A percentile compares a stretch with the other conserved stretches of the same genome.
Evolutionary conservation across 1,284 basidiomycete species (phyloP).

Genomic region (Leccinum fuscescens): DNA sequence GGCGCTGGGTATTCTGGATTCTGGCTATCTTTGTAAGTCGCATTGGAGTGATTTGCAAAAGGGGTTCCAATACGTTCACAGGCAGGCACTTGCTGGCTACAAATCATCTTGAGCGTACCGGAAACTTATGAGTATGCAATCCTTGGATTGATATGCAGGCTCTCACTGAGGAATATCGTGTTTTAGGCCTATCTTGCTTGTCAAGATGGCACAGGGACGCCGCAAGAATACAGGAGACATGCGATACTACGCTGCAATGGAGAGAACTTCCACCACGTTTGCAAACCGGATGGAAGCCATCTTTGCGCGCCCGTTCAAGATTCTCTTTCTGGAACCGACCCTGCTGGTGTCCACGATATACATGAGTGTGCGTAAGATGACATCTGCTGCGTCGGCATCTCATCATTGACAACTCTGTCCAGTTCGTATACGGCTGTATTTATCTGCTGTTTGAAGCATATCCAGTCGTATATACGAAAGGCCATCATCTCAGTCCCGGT

Average conservation of each 20-base stretch:
- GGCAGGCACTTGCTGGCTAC: slow-evolving; percentile 44
- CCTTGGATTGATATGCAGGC: neutral
- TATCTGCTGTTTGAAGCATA: slow-evolving; percentile 63
- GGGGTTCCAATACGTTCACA: slow-evolving; percentile 16
- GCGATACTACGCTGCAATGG: slow-evolving; percentile 56
- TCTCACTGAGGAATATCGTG: neutral
- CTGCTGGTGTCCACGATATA: slow-evolving; percentile 69
- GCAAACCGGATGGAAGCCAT: slow-evolving; percentile 46
- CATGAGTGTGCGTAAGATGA: slow-evolving; percentile 48
- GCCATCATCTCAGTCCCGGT: slow-evolving; percentile 51
- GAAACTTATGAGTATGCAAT: slow-evolving; percentile 62
- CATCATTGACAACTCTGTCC: slow-evolving; percentile 20
- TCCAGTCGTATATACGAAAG: slow-evolving; percentile 53
- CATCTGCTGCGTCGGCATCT: slow-evolving; percentile 16
- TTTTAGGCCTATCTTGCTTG: slow-evolving; percentile 54
- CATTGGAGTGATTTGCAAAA: neutral
- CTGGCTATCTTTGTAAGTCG: slow-evolving; percentile 57
- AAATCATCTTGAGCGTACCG: slow-evolving; percentile 67
- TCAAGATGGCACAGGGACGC: slow-evolving; percentile 40
- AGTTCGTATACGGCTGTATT: slow-evolving; percentile 63
- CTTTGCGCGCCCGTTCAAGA: slow-evolving; percentile 61
- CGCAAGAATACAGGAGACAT: slow-evolving; percentile 62
- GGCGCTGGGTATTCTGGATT: slow-evolving; percentile 80
- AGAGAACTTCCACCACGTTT: slow-evolving; percentile 41
- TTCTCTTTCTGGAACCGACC: slow-evolving; percentile 78